These are phyloP conservation scores for Dactylellina parvicollis DNA, from an alignment of 2,329 filamentous ascomycete genomes.

Conservation along the genomic window DNA sequence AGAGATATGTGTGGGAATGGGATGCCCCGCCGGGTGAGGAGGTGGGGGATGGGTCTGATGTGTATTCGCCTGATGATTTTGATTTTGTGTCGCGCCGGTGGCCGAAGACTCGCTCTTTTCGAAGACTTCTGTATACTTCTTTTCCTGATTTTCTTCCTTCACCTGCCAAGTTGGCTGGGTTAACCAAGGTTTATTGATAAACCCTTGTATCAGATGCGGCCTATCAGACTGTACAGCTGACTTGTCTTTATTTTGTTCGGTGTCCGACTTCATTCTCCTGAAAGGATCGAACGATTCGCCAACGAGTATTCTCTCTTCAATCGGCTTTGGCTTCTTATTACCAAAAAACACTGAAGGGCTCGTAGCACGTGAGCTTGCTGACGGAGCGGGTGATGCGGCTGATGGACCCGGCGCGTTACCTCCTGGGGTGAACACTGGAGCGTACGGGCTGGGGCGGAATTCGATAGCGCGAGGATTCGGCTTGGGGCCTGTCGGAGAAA, in stretches of 20 bases:
- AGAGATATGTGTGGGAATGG: conserved; percentile 73
- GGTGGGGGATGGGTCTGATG: conserved; percentile 86
- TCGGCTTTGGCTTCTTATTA: conserved; percentile 75
- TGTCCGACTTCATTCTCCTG: conserved; percentile 70
- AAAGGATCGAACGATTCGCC: conserved; percentile 71
- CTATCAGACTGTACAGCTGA: conserved; percentile 78
- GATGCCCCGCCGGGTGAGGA: conserved; percentile 62
- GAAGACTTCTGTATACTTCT: conserved; percentile 82
- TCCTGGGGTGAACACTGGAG: conserved; percentile 56
- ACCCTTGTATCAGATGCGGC: conserved; percentile 69
- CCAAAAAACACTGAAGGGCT: conserved; percentile 70
- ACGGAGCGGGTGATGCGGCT: conserved; percentile 67
- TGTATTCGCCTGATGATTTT: conserved; percentile 73
- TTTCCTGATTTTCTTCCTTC: conserved; percentile 75
- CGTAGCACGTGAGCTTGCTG: conserved; percentile 63
- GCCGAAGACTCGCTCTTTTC: conserved; percentile 70
- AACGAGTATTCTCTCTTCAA: conserved; percentile 67
- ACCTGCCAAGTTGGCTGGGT: conserved; percentile 87
- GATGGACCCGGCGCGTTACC: conserved; percentile 55
- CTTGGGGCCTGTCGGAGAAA: conserved; percentile 66
- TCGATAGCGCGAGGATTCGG: conserved; percentile 81
- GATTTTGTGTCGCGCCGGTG: conserved; percentile 74
- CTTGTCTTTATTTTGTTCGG: conserved; percentile 64
- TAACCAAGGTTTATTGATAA: conserved; percentile 70
- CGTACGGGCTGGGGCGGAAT: conserved; percentile 74